Evolutionary conservation across 805 yeast species (phyloP), one percentile per base, ranked within the genome.

Genomic region (Starmerella riodocensis): DNA sequence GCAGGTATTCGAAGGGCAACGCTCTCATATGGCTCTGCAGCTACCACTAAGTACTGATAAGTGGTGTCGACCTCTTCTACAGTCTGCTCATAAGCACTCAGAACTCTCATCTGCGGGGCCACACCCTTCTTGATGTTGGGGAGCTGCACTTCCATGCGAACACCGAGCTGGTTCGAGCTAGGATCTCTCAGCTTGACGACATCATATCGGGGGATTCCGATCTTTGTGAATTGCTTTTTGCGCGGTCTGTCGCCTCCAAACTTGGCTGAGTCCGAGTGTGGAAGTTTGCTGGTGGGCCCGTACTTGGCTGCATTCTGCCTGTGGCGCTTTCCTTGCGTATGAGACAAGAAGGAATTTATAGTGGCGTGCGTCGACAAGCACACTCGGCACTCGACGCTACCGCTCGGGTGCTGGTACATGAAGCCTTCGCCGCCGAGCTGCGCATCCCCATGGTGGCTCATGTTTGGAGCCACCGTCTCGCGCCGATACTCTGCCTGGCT

Each of bases 1-100:
- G 73, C 65, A 1, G 93, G 93, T 11, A 91, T 65, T 42, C 82
- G 76, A 41, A 88, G 63, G 1, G 78, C 80, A 8, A 84, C 65
- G 42, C 77, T 83, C 45, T 84, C 88, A 57, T 83, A 91, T 1
- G 96, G 96, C 55, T 84, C 94, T 3, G 78, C 91, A n/a, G 85
- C 76, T 0, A 86, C 60, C 9, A 86, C 75, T 47, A 91, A 51
- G 55, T 76, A 86, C 58, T 80, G 93, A 58, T 55, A 74, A 8
- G 64, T 61, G 29, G 63, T 59, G 36, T 64, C 61, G 20, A 66
- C 63, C 24, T 68, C 62, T 37, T 72, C 73, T 4, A 65, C 60
- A 6, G 62, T 56, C 38, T 76, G 75, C 51, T 91, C 97, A 52
- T 71, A 76, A 23, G 77, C 72, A 29, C 83, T 73, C 81, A 86